Percentiles rank a stretch among this genome's conserved stretches.
Evolutionary conservation across 2,329 filamentous ascomycete genomes (phyloP).

Genomic region (Penicillium sp.): DNA sequence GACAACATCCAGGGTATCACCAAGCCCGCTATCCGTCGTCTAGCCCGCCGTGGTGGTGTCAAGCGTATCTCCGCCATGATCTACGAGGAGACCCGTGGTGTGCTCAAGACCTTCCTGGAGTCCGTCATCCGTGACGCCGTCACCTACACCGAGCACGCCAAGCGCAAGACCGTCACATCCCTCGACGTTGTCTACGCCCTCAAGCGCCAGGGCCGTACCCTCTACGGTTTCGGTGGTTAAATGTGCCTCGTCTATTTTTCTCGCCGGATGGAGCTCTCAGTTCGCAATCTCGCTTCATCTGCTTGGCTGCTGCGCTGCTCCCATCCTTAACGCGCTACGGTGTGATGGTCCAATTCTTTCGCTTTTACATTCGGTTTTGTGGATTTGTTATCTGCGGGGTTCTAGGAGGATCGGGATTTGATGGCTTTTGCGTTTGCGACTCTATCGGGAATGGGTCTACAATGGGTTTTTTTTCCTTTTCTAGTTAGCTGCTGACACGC

Average conservation of each 20-base stretch:
- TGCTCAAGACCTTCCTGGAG: conserved; percentile 80
- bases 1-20: conserved; percentile 99
- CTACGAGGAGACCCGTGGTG: conserved; percentile 78
- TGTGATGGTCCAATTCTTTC: conserved; percentile 21
- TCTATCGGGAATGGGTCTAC: conserved; percentile 14
- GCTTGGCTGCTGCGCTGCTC: not conserved
- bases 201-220: conserved; percentile 66
- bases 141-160: conserved; percentile 80
- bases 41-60: conserved; percentile 98
- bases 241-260: conserved; percentile 1
- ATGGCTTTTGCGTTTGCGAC: conserved; percentile 3
- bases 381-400: conserved; percentile 7
- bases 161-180: conserved; percentile 61
- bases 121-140: conserved; percentile 75
- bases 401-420: conserved; percentile 8
- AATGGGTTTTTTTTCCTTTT: conserved; percentile 5
- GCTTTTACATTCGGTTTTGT: conserved; percentile 8
- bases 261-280: not conserved
- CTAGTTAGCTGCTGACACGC: conserved; percentile 9
- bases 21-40: conserved; percentile 98
- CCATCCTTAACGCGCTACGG: conserved; percentile 22
- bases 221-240: conserved; percentile 87
- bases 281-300: conserved; percentile 5
- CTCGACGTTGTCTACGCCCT: conserved; percentile 63
- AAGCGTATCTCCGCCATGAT: conserved; percentile 99